phyloP scores from a whole-genome alignment of 345 rosid genomes.

The Boechera retrofracta region DNA sequence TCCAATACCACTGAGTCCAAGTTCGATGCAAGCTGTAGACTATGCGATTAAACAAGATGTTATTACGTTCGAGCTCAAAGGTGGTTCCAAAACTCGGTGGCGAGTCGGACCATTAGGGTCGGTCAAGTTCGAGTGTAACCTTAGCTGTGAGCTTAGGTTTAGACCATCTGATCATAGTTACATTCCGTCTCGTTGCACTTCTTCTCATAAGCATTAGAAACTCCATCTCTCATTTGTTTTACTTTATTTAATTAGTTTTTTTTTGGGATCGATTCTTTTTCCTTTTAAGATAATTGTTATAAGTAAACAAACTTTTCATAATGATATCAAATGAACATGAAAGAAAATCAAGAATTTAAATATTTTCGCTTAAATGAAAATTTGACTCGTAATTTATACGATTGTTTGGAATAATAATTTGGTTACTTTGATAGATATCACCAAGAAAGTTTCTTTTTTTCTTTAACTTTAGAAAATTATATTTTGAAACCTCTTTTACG shows the following conservation, averaged over 20 bases:
- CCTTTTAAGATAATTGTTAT: conserved; percentile 7
- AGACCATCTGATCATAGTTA: conserved; percentile 52
- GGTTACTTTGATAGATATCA: too few relatives aligned
- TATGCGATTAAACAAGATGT: conserved; percentile 53
- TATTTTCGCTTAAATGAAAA: neutral
- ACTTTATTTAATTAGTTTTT: conserved; percentile 10
- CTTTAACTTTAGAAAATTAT: too few relatives aligned
- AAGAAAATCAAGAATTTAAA: conserved; percentile 4
- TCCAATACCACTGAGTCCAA: conserved; percentile 64
- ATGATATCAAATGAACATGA: conserved; percentile 4
- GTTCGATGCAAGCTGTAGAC: conserved; percentile 49
- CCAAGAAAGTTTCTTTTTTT: too few relatives aligned
- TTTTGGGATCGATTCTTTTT: conserved; percentile 1
- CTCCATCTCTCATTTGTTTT: neutral
- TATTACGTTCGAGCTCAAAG: conserved; percentile 65
- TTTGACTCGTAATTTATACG: neutral
- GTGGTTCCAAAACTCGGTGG: conserved; percentile 71
- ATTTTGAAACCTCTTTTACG: too few relatives aligned
- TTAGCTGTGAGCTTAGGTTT: conserved; percentile 69
- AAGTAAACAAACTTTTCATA: neutral
- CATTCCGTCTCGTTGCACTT: conserved; percentile 57
- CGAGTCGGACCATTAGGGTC: conserved; percentile 73
- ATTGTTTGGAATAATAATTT: neutral
- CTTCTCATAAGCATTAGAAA: conserved; percentile 61
- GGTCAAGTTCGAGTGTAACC: conserved; percentile 52